Percentiles rank a stretch among this genome's conserved stretches.
phyloP scores from a whole-genome alignment of 305 asterid genomes.

The Fraxinus greggii region DNA sequence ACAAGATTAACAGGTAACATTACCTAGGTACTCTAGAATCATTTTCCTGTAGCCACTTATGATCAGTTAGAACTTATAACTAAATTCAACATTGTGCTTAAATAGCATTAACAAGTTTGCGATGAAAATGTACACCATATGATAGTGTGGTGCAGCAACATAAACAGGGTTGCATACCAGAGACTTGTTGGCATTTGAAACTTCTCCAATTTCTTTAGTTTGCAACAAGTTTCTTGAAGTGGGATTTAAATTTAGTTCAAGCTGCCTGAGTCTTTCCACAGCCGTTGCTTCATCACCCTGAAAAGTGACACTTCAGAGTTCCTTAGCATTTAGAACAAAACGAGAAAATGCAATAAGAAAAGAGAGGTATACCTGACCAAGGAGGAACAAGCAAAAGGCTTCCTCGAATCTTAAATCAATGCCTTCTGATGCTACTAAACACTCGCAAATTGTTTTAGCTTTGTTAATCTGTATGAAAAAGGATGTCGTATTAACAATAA shows the following conservation, averaged over 20 bases:
- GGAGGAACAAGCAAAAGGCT: conserved; percentile 87
- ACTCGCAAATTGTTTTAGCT: conserved; percentile 78
- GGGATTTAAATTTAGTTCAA: conserved; percentile 50
- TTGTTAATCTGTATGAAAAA: conserved; percentile 59
- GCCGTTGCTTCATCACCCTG: conserved; percentile 90
- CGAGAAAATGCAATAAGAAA: conserved; percentile 18
- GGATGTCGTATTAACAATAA: conserved; percentile 23
- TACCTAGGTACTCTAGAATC: neutral
- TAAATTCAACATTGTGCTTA: neutral
- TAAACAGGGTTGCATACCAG: conserved; percentile 52
- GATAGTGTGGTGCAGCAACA: conserved; percentile 7
- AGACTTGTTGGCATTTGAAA: conserved; percentile 55
- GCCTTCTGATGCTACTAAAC: conserved; percentile 87
- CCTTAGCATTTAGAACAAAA: conserved; percentile 6
- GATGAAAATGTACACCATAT: neutral
- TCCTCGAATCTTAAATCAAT: conserved; percentile 91
- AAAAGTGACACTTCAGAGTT: conserved; percentile 25
- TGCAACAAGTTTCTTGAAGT: conserved; percentile 52
- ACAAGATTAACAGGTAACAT: neutral
- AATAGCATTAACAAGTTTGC: neutral
- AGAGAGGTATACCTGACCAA: conserved; percentile 74
- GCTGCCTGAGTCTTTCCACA: conserved; percentile 71
- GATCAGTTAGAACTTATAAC: conserved; percentile 3
- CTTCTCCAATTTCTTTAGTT: conserved; percentile 55
- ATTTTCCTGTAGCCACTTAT: neutral